phyloP scores from a whole-genome alignment of 352 stramenopile genomes.

The Globisporangium emineosum region DNA sequence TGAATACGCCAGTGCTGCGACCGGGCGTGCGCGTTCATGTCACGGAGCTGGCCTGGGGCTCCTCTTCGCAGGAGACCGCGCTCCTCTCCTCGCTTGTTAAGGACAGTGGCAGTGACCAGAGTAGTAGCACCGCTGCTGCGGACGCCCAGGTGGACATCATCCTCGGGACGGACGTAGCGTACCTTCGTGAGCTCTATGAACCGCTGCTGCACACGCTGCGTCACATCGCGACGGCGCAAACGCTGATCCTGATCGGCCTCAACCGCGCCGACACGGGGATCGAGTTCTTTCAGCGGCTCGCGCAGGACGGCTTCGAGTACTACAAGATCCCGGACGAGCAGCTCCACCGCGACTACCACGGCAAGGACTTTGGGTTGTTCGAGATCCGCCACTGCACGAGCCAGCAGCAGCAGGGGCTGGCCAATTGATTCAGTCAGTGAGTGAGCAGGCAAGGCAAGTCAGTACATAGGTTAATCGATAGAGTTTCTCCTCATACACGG shows the following conservation, averaged over 20 bases:
- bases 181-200: conserved; percentile 70
- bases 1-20: conserved; percentile 32
- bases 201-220: conserved; percentile 65
- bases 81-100: conserved; percentile 24
- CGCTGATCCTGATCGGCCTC: conserved; percentile 68
- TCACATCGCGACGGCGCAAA: conserved; percentile 32
- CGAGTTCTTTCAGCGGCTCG: conserved; percentile 67
- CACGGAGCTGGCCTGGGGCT: conserved; percentile 59
- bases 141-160: conserved; percentile 57
- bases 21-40: conserved; percentile 45
- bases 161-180: conserved; percentile 79
- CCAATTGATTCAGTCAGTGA: conserved; percentile 1
- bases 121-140: not conserved
- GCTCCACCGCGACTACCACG: conserved; percentile 48
- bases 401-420: not conserved
- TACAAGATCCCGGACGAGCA: conserved; percentile 76
- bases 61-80: conserved; percentile 32
- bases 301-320: conserved; percentile 71
- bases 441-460: not conserved
- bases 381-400: conserved; percentile 36
- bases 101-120: not conserved
- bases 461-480: not conserved
- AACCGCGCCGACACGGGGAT: conserved; percentile 67
- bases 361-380: conserved; percentile 82
- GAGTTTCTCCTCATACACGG: no score